phyloP scores from a whole-genome alignment of 2,329 filamentous ascomycete genomes.

The Aspergillus carbonarius region DNA sequence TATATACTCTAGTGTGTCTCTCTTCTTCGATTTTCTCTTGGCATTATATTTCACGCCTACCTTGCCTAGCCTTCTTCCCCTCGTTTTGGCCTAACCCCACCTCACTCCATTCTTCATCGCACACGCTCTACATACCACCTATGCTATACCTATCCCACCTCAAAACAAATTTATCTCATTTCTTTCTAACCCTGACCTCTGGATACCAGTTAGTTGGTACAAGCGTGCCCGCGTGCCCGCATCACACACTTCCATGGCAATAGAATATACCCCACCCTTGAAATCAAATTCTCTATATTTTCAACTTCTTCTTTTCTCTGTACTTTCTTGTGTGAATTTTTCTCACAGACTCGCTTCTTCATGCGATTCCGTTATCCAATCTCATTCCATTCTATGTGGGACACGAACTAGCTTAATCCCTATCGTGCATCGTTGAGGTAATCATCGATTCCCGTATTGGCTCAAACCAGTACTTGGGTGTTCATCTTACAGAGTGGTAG shows the following conservation, averaged over 20 bases:
- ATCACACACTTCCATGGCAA: neutral
- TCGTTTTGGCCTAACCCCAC: neutral
- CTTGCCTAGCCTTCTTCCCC: neutral
- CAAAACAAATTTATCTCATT: neutral
- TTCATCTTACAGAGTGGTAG: too few species aligned
- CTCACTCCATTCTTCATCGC: neutral
- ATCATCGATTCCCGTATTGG: too few species aligned
- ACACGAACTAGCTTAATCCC: too few species aligned
- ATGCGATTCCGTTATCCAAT: too few species aligned
- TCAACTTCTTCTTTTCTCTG: too few species aligned
- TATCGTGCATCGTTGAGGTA: too few species aligned
- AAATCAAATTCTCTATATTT: neutral
- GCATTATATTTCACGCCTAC: neutral
- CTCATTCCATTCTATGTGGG: too few species aligned
- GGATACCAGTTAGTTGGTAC: neutral
- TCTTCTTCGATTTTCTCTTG: constrained; percentile 1
- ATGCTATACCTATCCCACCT: neutral
- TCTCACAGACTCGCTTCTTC: too few species aligned
- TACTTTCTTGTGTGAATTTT: too few species aligned
- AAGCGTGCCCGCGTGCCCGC: neutral
- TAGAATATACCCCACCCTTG: neutral
- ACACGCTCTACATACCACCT: neutral
- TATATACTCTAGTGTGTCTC: neutral
- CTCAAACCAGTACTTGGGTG: too few species aligned
- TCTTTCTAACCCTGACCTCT: too few species aligned